A percentile compares a stretch with the other conserved stretches of the same genome.
Conservation (phyloP, 495 filamentous ascomycete genomes). For the Penicillium paxilli region DNA sequence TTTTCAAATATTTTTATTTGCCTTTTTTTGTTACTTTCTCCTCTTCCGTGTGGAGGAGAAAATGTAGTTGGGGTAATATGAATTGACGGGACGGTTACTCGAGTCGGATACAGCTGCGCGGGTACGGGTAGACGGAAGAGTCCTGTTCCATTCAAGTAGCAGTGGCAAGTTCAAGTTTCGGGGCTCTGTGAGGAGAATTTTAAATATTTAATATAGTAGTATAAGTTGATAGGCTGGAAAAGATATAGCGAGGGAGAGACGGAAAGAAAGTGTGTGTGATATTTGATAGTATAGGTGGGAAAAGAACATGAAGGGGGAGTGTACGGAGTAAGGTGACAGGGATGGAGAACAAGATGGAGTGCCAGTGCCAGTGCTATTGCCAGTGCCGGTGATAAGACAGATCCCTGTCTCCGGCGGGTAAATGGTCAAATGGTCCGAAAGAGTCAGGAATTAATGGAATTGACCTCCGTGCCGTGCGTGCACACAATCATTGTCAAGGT, state of each 20-base stretch:
- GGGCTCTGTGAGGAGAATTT: not conserved
- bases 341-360: no score
- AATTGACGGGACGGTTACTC: not conserved
- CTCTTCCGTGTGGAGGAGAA: not conserved
- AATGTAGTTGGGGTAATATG: not conserved
- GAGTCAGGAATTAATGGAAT: slow-evolving; percentile 5
- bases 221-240: no score
- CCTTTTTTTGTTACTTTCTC: no score
- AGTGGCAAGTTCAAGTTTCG: no score
- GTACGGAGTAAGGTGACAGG: not conserved
- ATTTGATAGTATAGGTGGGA: no score
- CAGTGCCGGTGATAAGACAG: no score
- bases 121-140: slow-evolving; percentile 2
- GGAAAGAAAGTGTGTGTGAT: no score
- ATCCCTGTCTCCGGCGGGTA: not conserved
- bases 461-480: slow-evolving; percentile 7
- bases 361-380: no score
- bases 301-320: no score
- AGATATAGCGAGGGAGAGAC: no score
- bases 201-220: not conserved
- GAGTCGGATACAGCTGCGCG: not conserved
- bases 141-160: slow-evolving; percentile 4
- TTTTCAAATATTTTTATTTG: no score
- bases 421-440: not conserved
- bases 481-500: not conserved